Conservation (phyloP, 2,329 filamentous ascomycete species). For the Monosporascus sp. region DNA sequence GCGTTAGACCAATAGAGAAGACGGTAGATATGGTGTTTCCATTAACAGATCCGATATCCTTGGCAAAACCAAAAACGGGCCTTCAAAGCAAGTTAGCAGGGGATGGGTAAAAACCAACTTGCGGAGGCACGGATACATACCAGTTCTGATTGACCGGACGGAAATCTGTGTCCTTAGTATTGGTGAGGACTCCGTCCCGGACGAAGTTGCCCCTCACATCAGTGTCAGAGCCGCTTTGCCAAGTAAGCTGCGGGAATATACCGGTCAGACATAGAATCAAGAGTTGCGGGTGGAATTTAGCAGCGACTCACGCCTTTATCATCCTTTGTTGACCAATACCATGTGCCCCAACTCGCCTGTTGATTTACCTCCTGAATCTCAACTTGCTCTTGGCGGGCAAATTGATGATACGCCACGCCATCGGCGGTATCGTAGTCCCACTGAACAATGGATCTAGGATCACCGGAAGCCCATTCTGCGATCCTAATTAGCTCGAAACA, state of each 20-base stretch:
- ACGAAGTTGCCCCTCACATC: slow-evolving; percentile 64
- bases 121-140: slow-evolving; percentile 10
- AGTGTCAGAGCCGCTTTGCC: slow-evolving; percentile 64
- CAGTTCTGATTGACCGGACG: slow-evolving; percentile 62
- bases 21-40: slow-evolving; percentile 40
- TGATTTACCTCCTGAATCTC: slow-evolving; percentile 64
- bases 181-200: slow-evolving; percentile 54
- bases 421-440: slow-evolving; percentile 54
- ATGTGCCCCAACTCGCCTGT: slow-evolving; percentile 74
- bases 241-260: slow-evolving; percentile 46
- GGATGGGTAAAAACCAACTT: background rate
- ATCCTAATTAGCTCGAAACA: slow-evolving; percentile 3
- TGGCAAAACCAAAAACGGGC: slow-evolving; percentile 76
- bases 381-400: slow-evolving; percentile 55
- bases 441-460: slow-evolving; percentile 47
- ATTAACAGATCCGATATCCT: slow-evolving; percentile 48
- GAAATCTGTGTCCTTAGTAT: slow-evolving; percentile 59
- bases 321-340: slow-evolving; percentile 63
- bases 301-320: slow-evolving; percentile 35
- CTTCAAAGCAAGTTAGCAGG: slow-evolving; percentile 28
- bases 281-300: background rate
- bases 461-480: slow-evolving; percentile 66
- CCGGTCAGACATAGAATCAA: background rate
- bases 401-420: slow-evolving; percentile 58
- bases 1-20: slow-evolving; percentile 73